Percentiles rank a stretch among this genome's conserved stretches.
Conservation (phyloP, 169 alveolate species). For the Blepharisma undulans region DNA sequence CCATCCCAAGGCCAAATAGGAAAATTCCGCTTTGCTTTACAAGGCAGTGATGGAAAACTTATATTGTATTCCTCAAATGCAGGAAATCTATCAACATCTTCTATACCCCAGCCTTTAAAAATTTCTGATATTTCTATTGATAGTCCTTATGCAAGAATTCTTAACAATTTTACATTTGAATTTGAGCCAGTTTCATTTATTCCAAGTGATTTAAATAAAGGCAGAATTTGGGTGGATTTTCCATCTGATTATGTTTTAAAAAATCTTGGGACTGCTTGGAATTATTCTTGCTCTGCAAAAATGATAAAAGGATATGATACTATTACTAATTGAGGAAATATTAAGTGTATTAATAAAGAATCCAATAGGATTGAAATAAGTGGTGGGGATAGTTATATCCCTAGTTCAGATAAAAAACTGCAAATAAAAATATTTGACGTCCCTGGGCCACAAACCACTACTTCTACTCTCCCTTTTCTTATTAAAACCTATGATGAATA, state of each 20-base stretch:
- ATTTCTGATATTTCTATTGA: not conserved
- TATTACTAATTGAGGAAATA: not conserved
- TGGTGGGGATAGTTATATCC: not conserved
- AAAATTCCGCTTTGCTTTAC: not conserved
- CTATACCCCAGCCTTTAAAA: not conserved
- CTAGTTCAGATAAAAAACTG: not conserved
- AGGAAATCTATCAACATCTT: not conserved
- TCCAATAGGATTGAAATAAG: not conserved
- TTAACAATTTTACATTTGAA: not conserved
- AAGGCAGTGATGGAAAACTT: not conserved
- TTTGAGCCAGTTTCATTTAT: not conserved
- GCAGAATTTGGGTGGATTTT: not conserved
- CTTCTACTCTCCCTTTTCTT: not conserved
- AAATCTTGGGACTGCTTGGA: not conserved
- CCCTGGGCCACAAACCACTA: not conserved
- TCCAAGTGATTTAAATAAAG: not conserved
- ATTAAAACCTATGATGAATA: not conserved
- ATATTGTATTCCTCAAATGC: not conserved
- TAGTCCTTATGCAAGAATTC: not conserved
- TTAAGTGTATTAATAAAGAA: not conserved
- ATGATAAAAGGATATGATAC: not conserved
- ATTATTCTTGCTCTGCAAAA: not conserved
- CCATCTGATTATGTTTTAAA: not conserved
- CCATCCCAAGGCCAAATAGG: not conserved
- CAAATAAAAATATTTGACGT: not conserved